Percentiles rank a stretch among this genome's conserved stretches.
phyloP scores from a whole-genome alignment of 78 protist species.

The Dictyostelium firmibasis region DNA sequence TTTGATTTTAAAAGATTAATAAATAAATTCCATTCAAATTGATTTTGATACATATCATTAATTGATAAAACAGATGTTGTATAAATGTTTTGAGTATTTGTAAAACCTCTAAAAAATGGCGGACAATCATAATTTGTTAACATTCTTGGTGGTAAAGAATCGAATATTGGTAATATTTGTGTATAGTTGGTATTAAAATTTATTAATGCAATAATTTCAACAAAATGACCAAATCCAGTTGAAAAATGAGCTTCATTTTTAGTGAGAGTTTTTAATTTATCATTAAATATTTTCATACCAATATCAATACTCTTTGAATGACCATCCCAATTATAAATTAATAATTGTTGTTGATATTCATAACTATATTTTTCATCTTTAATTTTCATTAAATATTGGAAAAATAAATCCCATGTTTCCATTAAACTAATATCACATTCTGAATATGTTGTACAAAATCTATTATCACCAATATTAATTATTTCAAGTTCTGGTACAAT shows the following conservation, averaged over 20 bases:
- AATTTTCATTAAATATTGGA: neutral
- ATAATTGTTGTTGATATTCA: neutral
- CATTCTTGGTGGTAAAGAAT: conserved; percentile 11
- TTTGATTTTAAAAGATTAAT: neutral
- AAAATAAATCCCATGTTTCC: conserved; percentile 7
- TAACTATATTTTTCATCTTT: neutral
- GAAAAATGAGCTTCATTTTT: neutral
- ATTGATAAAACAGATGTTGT: neutral
- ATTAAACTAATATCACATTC: neutral
- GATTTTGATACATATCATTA: neutral
- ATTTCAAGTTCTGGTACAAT: conserved; percentile 19
- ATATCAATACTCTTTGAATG: neutral
- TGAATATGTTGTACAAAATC: neutral
- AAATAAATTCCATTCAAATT: neutral
- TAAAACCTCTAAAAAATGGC: conserved; percentile 40
- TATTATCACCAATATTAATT: neutral
- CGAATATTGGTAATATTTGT: neutral
- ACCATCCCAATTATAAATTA: conserved; percentile 23
- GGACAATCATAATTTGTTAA: conserved; percentile 11
- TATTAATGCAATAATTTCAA: conserved; percentile 3
- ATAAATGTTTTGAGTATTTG: neutral
- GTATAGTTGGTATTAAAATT: conserved; percentile 49
- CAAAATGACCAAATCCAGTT: conserved; percentile 33
- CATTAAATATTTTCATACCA: neutral
- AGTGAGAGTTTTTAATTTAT: neutral